These are phyloP conservation scores for Rubia yunnanensis DNA, from an alignment of 257 asterid species.

Conservation along the genomic window DNA sequence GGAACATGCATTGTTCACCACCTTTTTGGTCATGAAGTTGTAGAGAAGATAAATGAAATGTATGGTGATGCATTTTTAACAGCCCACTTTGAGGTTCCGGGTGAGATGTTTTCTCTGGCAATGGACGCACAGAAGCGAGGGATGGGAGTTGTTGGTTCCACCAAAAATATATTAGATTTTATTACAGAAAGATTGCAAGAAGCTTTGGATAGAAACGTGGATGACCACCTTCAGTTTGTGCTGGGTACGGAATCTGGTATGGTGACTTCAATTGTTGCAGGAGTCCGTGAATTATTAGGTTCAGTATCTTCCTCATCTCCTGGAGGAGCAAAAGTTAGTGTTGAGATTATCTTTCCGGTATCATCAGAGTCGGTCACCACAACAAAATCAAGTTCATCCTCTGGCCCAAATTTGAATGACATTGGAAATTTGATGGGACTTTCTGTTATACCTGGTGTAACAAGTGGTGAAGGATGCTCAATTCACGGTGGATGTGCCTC, in stretches of 20 bases:
- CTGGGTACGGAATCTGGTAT: constrained; percentile 97
- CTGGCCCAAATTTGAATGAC: constrained; percentile 18
- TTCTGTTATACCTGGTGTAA: constrained; percentile 73
- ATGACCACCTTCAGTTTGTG: constrained; percentile 92
- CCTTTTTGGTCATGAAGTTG: constrained; percentile 92
- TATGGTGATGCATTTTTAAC: constrained; percentile 87
- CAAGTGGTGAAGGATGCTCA: constrained; percentile 97
- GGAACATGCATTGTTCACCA: constrained; percentile 98
- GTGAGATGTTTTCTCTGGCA: constrained; percentile 91
- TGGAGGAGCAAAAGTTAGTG: constrained; percentile 44
- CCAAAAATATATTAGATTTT: constrained; percentile 79
- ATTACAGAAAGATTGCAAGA: constrained; percentile 68
- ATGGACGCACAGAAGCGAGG: constrained; percentile 93
- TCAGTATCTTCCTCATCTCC: constrained; percentile 27
- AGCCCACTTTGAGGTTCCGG: constrained; percentile 97
- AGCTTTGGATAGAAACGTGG: constrained; percentile 60
- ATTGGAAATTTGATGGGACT: constrained; percentile 29
- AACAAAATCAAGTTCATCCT: constrained; percentile 36
- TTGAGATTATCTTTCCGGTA: constrained; percentile 91
- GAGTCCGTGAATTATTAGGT: constrained; percentile 51
- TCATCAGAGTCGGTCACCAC: constrained; percentile 75
- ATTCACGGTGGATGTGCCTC: constrained; percentile 99
- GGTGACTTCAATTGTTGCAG: constrained; percentile 87
- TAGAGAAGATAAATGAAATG: constrained; percentile 68
- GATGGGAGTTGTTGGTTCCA: constrained; percentile 97